These are phyloP conservation scores for Blakeslea trispora DNA, from an alignment of 371 early-diverging fungal species.

Conservation along the genomic window DNA sequence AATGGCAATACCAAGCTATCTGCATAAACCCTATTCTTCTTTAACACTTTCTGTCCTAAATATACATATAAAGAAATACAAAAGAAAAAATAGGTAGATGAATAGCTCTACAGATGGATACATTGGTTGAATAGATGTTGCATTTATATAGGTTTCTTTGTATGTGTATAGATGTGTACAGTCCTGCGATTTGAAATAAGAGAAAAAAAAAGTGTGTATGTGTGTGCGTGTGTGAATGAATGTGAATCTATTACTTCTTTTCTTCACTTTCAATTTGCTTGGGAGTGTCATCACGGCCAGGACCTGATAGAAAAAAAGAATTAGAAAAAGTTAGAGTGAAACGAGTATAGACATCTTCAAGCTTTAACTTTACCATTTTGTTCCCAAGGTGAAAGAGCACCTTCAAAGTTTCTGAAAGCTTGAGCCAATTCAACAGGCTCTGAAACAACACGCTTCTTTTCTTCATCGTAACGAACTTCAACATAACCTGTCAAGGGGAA, in stretches of 20 bases:
- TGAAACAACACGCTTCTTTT: constrained; percentile 94
- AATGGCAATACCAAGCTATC: too few relatives aligned
- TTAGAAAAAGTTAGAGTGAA: not conserved
- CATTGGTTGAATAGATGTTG: too few relatives aligned
- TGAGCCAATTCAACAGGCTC: constrained; percentile 97
- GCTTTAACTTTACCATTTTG: constrained; percentile 61
- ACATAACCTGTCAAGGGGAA: constrained; percentile 97
- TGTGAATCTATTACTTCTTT: constrained; percentile 39
- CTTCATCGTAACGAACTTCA: constrained; percentile 96
- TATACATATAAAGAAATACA: too few relatives aligned
- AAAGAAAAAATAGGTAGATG: too few relatives aligned
- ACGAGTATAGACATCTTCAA: not conserved
- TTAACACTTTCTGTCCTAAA: too few relatives aligned
- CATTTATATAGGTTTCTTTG: not conserved
- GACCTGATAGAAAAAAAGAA: constrained; percentile 29
- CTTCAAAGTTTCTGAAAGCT: constrained; percentile 94
- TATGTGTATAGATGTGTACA: not conserved
- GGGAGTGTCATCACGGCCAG: constrained; percentile 55
- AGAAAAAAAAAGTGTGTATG: too few relatives aligned
- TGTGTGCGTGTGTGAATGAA: not conserved
- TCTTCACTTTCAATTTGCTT: constrained; percentile 36
- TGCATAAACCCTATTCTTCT: too few relatives aligned
- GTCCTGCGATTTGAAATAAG: too few relatives aligned
- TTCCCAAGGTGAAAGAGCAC: constrained; percentile 87
- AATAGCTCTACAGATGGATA: too few relatives aligned